Percentiles rank a stretch among this genome's conserved stretches.
phyloP scores from a whole-genome alignment of 306 rosid genomes.

The Ochetophila trinervis region DNA sequence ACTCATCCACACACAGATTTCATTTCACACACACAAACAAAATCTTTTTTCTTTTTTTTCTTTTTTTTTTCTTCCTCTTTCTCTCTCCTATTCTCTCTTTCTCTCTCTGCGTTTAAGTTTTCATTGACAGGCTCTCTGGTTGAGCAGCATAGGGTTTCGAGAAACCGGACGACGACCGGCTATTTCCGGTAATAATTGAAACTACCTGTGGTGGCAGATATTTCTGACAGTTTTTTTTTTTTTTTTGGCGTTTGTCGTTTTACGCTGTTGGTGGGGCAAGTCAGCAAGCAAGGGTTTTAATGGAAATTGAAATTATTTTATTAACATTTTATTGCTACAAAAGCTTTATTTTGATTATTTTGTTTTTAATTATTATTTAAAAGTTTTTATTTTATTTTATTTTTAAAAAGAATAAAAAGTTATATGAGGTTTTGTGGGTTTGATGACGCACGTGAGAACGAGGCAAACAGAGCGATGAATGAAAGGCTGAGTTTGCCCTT shows the following conservation, averaged over 20 bases:
- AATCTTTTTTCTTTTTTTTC: conserved; percentile 3
- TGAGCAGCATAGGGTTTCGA: conserved; percentile 45
- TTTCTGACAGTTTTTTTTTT: conserved; percentile 49
- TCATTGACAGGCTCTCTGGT: background rate
- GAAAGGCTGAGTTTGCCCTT: conserved; percentile 49
- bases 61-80: background rate
- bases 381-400: background rate
- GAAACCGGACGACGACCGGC: conserved; percentile 60
- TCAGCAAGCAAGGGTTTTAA: too few species aligned
- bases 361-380: background rate
- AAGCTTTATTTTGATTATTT: background rate
- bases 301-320: background rate
- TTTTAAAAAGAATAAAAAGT: background rate
- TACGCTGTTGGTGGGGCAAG: background rate
- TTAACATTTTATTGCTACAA: background rate
- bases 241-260: conserved; percentile 47
- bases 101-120: background rate
- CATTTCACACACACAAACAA: background rate
- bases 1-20: conserved; percentile 19
- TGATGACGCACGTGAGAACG: conserved; percentile 77
- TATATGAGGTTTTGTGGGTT: conserved; percentile 11
- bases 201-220: conserved; percentile 50
- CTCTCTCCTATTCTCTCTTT: conserved; percentile 6
- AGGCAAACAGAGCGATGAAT: conserved; percentile 39
- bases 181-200: conserved; percentile 58